phyloP scores from a whole-genome alignment of 768 basidiomycete species.

The Coprinellus micaceus region DNA sequence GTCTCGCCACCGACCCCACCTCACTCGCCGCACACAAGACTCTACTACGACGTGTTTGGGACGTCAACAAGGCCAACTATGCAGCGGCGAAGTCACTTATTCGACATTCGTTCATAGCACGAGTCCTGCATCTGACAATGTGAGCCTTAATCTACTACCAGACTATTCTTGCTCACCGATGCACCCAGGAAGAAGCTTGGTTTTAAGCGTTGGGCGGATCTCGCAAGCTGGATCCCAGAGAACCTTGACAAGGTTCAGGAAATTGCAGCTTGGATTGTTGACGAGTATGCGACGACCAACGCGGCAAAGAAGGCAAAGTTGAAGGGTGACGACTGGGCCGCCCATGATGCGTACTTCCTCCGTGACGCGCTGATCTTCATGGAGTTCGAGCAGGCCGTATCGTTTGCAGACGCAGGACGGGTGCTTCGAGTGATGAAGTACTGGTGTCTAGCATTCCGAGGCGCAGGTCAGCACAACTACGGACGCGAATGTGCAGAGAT shows the following conservation, averaged over 20 bases:
- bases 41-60: conserved; percentile 22
- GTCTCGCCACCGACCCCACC: conserved; percentile 20
- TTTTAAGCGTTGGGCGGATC: not conserved
- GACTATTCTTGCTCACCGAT: too few species aligned
- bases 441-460: conserved; percentile 25
- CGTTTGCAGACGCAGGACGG: conserved; percentile 25
- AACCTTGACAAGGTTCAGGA: not conserved
- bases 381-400: conserved; percentile 27
- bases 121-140: conserved; percentile 23
- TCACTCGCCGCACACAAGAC: conserved; percentile 24
- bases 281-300: not conserved
- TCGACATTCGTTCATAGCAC: conserved; percentile 26
- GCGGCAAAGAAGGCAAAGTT: not conserved
- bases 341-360: conserved; percentile 24
- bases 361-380: conserved; percentile 26
- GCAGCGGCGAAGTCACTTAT: conserved; percentile 26
- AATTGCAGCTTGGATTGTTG: not conserved
- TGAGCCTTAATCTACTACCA: conserved; percentile 3
- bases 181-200: not conserved
- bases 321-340: conserved; percentile 1
- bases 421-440: conserved; percentile 24
- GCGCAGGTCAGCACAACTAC: conserved; percentile 31
- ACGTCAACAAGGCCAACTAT: conserved; percentile 26
- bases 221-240: not conserved
- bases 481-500: conserved; percentile 23